Evolutionary conservation across 176 grass and related monocot genomes (phyloP).

Genomic region (Triticum turgidum): DNA sequence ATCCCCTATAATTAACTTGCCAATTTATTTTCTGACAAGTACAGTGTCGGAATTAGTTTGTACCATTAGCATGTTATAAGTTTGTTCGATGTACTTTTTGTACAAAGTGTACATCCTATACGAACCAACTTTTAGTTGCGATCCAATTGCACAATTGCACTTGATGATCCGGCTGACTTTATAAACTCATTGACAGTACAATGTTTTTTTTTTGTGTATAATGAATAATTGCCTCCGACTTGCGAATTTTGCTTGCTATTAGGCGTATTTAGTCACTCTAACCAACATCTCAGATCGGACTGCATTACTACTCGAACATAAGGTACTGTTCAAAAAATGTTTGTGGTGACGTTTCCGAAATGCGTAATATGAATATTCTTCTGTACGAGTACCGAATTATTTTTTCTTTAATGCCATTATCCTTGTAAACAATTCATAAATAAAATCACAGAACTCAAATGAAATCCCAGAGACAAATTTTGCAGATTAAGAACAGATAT

Average conservation of each 20-base stretch:
- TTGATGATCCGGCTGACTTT: conserved; percentile 32
- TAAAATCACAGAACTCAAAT: too few relatives aligned
- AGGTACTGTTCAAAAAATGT: too few relatives aligned
- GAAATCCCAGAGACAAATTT: too few relatives aligned
- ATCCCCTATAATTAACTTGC: neutral
- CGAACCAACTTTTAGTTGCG: neutral
- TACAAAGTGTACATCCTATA: conserved; percentile 9
- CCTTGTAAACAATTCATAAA: too few relatives aligned
- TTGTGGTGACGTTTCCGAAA: too few relatives aligned
- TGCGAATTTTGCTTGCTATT: too few relatives aligned
- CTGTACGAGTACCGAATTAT: too few relatives aligned
- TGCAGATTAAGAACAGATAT: too few relatives aligned
- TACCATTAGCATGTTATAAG: conserved; percentile 4
- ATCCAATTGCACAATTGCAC: conserved; percentile 25
- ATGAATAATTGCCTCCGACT: neutral
- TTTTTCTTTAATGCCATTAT: too few relatives aligned
- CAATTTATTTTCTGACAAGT: conserved; percentile 25
- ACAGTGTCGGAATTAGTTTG: conserved; percentile 27
- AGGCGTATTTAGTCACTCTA: neutral
- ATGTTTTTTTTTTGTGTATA: neutral
- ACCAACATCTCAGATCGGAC: too few relatives aligned
- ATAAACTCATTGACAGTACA: neutral
- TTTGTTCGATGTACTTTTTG: conserved; percentile 8
- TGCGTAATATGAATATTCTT: too few relatives aligned
- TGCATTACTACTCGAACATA: neutral